Conservation (phyloP, 73 alveolate genomes). For the Paramecium primaurelia region DNA sequence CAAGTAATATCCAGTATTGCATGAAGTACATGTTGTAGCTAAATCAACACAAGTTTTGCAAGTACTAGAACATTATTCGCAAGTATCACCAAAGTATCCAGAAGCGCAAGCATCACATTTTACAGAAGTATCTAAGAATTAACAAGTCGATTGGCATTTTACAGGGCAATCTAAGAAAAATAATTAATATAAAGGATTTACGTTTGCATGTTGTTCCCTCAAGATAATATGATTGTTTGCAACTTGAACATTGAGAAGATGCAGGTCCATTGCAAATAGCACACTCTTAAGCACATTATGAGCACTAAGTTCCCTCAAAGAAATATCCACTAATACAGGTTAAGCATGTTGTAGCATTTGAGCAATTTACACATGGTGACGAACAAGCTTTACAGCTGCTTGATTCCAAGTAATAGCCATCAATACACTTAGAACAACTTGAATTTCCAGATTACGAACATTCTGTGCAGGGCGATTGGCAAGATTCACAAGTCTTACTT, state of each 20-base stretch:
- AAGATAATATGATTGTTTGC: neutral
- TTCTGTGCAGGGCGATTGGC: neutral
- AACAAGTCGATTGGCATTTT: neutral
- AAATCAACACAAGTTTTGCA: neutral
- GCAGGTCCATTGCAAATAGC: neutral
- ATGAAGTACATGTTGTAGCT: neutral
- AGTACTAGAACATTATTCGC: neutral
- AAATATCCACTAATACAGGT: neutral
- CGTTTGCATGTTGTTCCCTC: neutral
- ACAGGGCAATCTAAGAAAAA: neutral
- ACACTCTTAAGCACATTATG: neutral
- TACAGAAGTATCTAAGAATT: neutral
- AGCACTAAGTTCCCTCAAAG: neutral
- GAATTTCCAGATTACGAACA: neutral
- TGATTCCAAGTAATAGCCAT: neutral
- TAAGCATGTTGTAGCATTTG: neutral
- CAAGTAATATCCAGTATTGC: neutral
- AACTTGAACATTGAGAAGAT: neutral
- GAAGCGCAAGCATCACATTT: neutral
- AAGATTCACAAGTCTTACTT: neutral
- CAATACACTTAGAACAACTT: neutral
- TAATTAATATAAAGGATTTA: neutral
- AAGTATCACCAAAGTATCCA: neutral
- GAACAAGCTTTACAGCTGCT: neutral
- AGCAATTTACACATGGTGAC: neutral